Evolutionary conservation across 1,139 yeast genomes (phyloP), one percentile per base, ranked within the genome.

Genomic region (Pichiaceae sp.): DNA sequence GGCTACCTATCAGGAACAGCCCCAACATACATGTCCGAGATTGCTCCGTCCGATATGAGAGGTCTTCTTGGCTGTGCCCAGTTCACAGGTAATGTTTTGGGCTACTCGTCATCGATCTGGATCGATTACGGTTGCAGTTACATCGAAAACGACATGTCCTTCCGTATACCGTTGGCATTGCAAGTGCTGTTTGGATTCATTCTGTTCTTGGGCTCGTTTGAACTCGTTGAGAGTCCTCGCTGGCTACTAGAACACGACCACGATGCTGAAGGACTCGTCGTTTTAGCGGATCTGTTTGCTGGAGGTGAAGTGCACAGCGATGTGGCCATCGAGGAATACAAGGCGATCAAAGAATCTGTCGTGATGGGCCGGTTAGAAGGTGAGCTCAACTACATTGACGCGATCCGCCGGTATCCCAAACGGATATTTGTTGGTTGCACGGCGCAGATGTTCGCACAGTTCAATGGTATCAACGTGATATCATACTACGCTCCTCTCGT

Each of bases 401-500:
- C 86, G 73, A 73, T 78, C 64, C 59, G 67, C 37, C 60, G 73
- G 39, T 87, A 87, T 61, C 75, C 78, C 45, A 76, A 77, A 54
- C 66, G 96, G 35, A 76, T 87, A n/a, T 68, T 86, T 21, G 83
- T 87, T 44, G 96, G 95, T 5, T 85, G 93, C 75, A 78, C 87
- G 26, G 80, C 95, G 1, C 93, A 83, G 54, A 76, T 86, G 64
- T 85, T 87, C 68, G 96, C 96, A 3, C 97, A 87, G 59, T 66
- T 87, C 55, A 84, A 86, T 53, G 97, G 97, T 50, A 89, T 87
- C 57, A 87, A 87, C 53, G 89, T 89, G 42, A 85, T 89, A 38
- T 79, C 94, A 1, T 89, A 87, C 62, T 87, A 87, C 60, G 96
- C 96, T 1, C 96, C 96, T 1, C 67, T 87, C 62, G 93, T 87